Base-by-base conservation (phyloP, 331 rosid species). In the Quercus phellos region DNA sequence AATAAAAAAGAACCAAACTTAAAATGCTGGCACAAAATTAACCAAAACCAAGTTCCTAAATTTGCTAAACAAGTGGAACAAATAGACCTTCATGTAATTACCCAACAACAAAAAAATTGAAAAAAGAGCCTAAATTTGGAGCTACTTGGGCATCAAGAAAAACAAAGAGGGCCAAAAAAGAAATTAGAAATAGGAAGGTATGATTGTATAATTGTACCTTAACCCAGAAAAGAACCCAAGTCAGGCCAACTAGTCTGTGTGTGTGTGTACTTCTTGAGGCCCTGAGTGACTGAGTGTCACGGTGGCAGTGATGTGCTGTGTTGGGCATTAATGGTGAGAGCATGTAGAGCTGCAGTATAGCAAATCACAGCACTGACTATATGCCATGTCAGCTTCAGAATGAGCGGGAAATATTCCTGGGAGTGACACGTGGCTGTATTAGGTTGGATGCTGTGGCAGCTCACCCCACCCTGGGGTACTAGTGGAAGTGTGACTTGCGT, bases 331-430 rank as follows among this genome's bases (percentile, higher is more conserved):
- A 66, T 34, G 51, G 51, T 46, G 50, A 17, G 21, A 66, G 46
- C 70, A 66, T 32, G 70, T 66, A 66, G 70, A 66, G 24, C 5
- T 7, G 70, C 51, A 66, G 22, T 18, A 43, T 18, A 66, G 70
- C 70, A 66, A 66, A 66, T 66, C 70, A 66, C 51, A 66, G 51
- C 51, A 17, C 70, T 34, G 11, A 6, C 50, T 32, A 18, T 32
- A 18, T 11, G 51, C 70, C 70, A 32, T 66, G 70, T 66, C 70
- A 66, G 70, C 51, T 66, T 66, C 70, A n/a, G 24, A 32, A 66
- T 66, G 46, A 46, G 70, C 70, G 70, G 70, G 70, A 66, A 32
- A 66, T 21, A 66, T 66, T 66, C 70, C 35, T 32, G 13, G 26
- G 14, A 17, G 7, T 34, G 69, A 18, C 51, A 66, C 51, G 70